These are phyloP conservation scores for Torulaspora maleeae DNA, from an alignment of 805 yeast species.

Conservation along the genomic window DNA sequence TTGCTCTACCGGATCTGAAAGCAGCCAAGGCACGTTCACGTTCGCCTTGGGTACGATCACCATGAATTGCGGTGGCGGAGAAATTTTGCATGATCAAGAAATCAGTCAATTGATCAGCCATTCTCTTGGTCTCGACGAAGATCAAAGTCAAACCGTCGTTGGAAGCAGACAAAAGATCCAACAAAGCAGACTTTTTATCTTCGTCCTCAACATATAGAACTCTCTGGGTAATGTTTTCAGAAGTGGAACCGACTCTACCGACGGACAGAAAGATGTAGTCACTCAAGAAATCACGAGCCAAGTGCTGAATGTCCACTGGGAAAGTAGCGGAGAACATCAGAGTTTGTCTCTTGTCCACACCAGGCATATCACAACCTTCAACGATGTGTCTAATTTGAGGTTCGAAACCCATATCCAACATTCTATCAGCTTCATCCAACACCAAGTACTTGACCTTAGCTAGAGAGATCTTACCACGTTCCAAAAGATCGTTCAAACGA, in stretches of 20 bases:
- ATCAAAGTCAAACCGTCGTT: constrained; percentile 85
- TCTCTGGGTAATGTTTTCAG: constrained; percentile 96
- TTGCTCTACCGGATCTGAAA: constrained; percentile 88
- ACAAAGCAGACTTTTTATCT: constrained; percentile 84
- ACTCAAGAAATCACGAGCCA: constrained; percentile 95
- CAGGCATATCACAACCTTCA: constrained; percentile 97
- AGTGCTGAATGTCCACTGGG: constrained; percentile 95
- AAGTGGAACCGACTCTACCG: constrained; percentile 98
- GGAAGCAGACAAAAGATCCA: constrained; percentile 79
- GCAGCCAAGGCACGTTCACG: constrained; percentile 96
- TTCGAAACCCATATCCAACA: constrained; percentile 99
- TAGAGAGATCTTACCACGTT: constrained; percentile 89
- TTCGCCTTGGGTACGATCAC: constrained; percentile 97
- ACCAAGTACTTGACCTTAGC: constrained; percentile 88
- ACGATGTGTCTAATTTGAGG: constrained; percentile 98
- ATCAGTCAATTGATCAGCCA: constrained; percentile 95
- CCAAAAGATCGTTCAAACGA: constrained; percentile 92
- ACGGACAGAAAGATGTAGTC: constrained; percentile 94
- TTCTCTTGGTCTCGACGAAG: constrained; percentile 96
- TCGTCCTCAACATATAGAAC: constrained; percentile 86
- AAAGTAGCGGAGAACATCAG: constrained; percentile 98
- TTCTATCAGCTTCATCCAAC: constrained; percentile 98
- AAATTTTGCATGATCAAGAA: constrained; percentile 81
- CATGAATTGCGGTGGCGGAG: constrained; percentile 98
- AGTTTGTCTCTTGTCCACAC: constrained; percentile 85